Percentiles rank a stretch among this genome's conserved stretches.
These are phyloP conservation scores for Teratosphaeria gauchensis DNA, from an alignment of 2,329 filamentous ascomycete species.

Conservation along the genomic window DNA sequence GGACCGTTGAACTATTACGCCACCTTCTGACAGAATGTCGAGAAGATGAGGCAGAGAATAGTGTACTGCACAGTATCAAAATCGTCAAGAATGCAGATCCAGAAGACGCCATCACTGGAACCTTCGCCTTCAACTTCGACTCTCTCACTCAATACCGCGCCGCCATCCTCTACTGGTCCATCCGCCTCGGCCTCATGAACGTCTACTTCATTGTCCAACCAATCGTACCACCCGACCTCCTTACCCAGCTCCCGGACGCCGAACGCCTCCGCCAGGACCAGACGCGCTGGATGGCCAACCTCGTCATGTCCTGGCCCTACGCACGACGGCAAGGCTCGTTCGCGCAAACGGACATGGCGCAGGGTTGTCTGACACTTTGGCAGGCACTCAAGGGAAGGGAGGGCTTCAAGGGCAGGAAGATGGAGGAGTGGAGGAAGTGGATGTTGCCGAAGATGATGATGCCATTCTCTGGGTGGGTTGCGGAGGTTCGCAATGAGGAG, in stretches of 20 bases:
- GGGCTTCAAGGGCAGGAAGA: not conserved
- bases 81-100: not conserved
- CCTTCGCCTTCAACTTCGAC: not conserved
- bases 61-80: not conserved
- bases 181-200: not conserved
- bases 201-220: not conserved
- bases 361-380: not conserved
- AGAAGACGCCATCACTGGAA: not conserved
- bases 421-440: not conserved
- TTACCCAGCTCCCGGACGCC: not conserved
- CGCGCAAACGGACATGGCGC: not conserved
- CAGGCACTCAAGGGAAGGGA: not conserved
- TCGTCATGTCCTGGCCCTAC: not conserved
- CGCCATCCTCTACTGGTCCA: not conserved
- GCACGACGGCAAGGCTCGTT: not conserved
- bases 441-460: not conserved
- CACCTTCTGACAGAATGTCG: not conserved
- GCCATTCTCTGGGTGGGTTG: not conserved
- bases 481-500: not conserved
- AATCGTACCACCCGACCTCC: not conserved
- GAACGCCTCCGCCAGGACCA: not conserved
- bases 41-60: not conserved
- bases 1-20: not conserved
- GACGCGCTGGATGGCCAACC: not conserved
- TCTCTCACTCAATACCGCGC: not conserved